A percentile compares a stretch with the other conserved stretches of the same genome.
These are phyloP conservation scores for Nymphaea colorata DNA, from an alignment of 164 flowering plant genomes.

Conservation along the genomic window DNA sequence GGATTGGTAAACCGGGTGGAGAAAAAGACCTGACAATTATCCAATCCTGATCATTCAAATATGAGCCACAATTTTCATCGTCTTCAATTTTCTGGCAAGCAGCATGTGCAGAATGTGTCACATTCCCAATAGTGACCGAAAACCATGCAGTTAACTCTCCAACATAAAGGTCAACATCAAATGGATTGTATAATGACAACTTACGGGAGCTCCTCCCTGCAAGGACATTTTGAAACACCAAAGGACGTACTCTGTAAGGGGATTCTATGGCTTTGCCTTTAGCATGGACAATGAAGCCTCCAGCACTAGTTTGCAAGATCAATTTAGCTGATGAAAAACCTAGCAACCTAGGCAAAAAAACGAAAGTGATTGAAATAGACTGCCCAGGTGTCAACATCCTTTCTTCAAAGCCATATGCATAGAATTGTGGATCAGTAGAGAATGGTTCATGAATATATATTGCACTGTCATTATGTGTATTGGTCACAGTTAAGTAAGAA, in stretches of 20 bases:
- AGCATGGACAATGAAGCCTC: constrained; percentile 63
- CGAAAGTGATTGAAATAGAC: constrained; percentile 52
- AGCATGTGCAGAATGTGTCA: constrained; percentile 30
- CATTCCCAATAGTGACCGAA: constrained; percentile 27
- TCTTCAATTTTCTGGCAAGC: constrained; percentile 26
- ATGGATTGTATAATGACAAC: constrained; percentile 62
- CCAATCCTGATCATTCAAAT: constrained; percentile 24
- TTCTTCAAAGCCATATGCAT: constrained; percentile 54
- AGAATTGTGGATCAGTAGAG: constrained; percentile 62
- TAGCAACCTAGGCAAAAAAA: constrained; percentile 52
- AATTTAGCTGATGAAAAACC: constrained; percentile 57
- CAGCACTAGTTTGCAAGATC: constrained; percentile 66
- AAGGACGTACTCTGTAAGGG: constrained; percentile 39
- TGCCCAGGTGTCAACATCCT: constrained; percentile 55
- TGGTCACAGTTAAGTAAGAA: constrained; percentile 47
- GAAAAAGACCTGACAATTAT: constrained; percentile 20
- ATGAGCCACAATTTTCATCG: constrained; percentile 8
- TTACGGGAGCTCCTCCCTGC: constrained; percentile 34
- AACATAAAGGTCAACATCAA: constrained; percentile 38
- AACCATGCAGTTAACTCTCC: constrained; percentile 51
- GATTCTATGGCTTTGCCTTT: constrained; percentile 56
- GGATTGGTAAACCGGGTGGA: constrained; percentile 24
- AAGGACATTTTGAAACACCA: constrained; percentile 23
- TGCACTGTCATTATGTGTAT: constrained; percentile 37
- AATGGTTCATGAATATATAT: constrained; percentile 60